These are phyloP conservation scores for Cladophialophora immunda DNA, from an alignment of 2,329 filamentous ascomycete species.

Conservation along the genomic window DNA sequence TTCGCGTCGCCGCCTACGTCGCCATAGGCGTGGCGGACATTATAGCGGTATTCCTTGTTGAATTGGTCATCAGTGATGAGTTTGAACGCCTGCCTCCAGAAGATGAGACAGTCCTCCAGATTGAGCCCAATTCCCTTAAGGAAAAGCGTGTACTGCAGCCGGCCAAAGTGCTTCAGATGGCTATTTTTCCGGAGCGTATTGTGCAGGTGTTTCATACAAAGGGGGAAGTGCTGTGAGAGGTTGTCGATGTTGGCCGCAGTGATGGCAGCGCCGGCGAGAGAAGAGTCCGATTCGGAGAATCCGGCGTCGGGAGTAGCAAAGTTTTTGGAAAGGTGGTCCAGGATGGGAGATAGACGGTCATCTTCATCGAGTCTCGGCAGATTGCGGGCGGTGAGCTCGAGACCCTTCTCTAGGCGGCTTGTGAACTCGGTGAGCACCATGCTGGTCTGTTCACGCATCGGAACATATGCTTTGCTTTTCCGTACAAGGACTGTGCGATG, in stretches of 20 bases:
- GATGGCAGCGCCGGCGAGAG: conserved; percentile 75
- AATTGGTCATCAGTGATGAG: conserved; percentile 92
- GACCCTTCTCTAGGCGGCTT: conserved; percentile 76
- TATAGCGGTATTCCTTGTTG: conserved; percentile 98
- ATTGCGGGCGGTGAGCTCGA: conserved; percentile 91
- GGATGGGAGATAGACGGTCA: conserved; percentile 80
- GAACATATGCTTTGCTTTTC: conserved; percentile 89
- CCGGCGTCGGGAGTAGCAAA: conserved; percentile 90
- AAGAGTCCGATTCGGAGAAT: conserved; percentile 72
- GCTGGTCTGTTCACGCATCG: conserved; percentile 82
- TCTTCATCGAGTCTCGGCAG: conserved; percentile 95
- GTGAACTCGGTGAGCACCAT: conserved; percentile 92
- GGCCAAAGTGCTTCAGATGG: conserved; percentile 91
- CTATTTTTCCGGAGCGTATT: conserved; percentile 83
- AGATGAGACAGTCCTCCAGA: conserved; percentile 88
- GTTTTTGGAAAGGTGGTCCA: conserved; percentile 88
- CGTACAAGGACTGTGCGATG: conserved; percentile 77
- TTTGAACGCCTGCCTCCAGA: conserved; percentile 89
- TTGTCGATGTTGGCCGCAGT: conserved; percentile 80
- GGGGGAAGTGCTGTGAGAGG: conserved; percentile 82
- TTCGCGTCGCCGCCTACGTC: conserved; percentile 94
- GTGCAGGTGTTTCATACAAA: conserved; percentile 95
- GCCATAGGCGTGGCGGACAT: conserved; percentile 92
- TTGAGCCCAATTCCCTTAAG: conserved; percentile 93
- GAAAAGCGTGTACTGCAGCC: conserved; percentile 95